Conservation (phyloP, 2,329 filamentous ascomycete genomes). For the Alternaria brassicae region DNA sequence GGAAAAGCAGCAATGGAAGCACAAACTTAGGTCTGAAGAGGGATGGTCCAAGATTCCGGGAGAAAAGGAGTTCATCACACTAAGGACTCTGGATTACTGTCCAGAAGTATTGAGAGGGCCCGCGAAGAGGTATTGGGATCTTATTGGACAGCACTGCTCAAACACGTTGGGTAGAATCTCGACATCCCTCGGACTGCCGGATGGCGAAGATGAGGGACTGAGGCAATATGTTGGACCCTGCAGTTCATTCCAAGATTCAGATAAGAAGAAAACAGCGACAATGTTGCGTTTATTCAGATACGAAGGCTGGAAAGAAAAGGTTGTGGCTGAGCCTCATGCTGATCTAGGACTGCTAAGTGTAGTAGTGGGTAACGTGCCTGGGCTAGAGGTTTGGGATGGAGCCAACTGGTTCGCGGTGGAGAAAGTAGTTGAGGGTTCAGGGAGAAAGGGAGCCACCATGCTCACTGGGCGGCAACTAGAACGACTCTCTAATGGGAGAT, state of each 20-base stretch:
- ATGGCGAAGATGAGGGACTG: slow-evolving; percentile 24
- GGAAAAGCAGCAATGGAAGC: slow-evolving; percentile 42
- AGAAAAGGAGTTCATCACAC: slow-evolving; percentile 51
- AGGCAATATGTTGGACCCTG: slow-evolving; percentile 39
- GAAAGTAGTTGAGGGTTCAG: slow-evolving; percentile 26
- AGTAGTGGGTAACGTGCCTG: slow-evolving; percentile 47
- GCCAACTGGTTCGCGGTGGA: slow-evolving; percentile 38
- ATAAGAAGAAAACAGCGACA: slow-evolving; percentile 40
- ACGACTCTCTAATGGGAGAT: slow-evolving; percentile 35
- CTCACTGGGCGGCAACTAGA: slow-evolving; percentile 44
- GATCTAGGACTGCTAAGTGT: slow-evolving; percentile 46
- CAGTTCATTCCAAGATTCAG: slow-evolving; percentile 24
- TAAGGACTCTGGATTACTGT: slow-evolving; percentile 42
- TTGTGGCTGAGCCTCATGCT: slow-evolving; percentile 48
- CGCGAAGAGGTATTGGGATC: slow-evolving; percentile 44
- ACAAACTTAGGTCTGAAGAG: slow-evolving; percentile 46
- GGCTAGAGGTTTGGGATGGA: slow-evolving; percentile 47
- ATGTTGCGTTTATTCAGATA: slow-evolving; percentile 50
- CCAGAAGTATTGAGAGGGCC: slow-evolving; percentile 41
- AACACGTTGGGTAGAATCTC: slow-evolving; percentile 35
- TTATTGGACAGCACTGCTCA: slow-evolving; percentile 38
- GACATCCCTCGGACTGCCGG: slow-evolving; percentile 27
- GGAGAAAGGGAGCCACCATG: slow-evolving; percentile 33
- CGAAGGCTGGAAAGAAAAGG: slow-evolving; percentile 44
- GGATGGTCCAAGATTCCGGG: slow-evolving; percentile 46